phyloP scores from a whole-genome alignment of 2,329 filamentous ascomycete genomes.

The Blastomyces parvus region DNA sequence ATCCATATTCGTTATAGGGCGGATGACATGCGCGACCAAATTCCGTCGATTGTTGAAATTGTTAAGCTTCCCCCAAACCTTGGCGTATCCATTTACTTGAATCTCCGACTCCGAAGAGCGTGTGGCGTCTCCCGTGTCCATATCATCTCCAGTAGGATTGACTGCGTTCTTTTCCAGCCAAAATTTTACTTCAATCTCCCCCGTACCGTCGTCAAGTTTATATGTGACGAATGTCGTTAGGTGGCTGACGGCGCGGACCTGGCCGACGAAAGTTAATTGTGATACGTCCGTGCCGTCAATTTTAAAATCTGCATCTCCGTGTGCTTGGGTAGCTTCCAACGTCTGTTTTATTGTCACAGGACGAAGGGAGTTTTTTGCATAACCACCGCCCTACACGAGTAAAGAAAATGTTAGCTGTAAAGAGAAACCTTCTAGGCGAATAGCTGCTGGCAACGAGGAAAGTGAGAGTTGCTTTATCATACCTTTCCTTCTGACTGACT shows the following conservation, averaged over 20 bases:
- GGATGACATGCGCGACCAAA: slow-evolving; percentile 70
- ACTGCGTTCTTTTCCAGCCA: slow-evolving; percentile 41
- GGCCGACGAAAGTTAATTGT: slow-evolving; percentile 76
- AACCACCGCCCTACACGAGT: slow-evolving; percentile 23
- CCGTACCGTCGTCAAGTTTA: slow-evolving; percentile 90
- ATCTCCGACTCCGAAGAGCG: slow-evolving; percentile 46
- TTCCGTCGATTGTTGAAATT: slow-evolving; percentile 74
- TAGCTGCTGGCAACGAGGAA: slow-evolving; percentile 9
- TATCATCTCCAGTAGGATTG: slow-evolving; percentile 34
- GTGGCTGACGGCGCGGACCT: slow-evolving; percentile 76
- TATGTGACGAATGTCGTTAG: slow-evolving; percentile 88
- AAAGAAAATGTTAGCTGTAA: not conserved
- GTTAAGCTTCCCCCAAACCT: slow-evolving; percentile 77
- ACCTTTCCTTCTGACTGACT: slow-evolving; percentile 39
- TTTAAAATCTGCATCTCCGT: slow-evolving; percentile 66
- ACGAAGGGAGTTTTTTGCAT: slow-evolving; percentile 75
- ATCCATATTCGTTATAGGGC: slow-evolving; percentile 73
- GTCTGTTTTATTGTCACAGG: slow-evolving; percentile 95
- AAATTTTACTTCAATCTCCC: slow-evolving; percentile 64
- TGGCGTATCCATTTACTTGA: slow-evolving; percentile 67
- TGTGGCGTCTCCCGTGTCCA: slow-evolving; percentile 38
- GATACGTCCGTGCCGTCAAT: slow-evolving; percentile 69
- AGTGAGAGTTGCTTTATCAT: slow-evolving; percentile 18
- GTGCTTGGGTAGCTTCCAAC: slow-evolving; percentile 67
- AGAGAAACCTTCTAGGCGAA: not conserved